Evolutionary conservation across 1,284 basidiomycete genomes (phyloP), one percentile per base, ranked within the genome.

Genomic region (Melanopsichium pennsylvanicum): DNA sequence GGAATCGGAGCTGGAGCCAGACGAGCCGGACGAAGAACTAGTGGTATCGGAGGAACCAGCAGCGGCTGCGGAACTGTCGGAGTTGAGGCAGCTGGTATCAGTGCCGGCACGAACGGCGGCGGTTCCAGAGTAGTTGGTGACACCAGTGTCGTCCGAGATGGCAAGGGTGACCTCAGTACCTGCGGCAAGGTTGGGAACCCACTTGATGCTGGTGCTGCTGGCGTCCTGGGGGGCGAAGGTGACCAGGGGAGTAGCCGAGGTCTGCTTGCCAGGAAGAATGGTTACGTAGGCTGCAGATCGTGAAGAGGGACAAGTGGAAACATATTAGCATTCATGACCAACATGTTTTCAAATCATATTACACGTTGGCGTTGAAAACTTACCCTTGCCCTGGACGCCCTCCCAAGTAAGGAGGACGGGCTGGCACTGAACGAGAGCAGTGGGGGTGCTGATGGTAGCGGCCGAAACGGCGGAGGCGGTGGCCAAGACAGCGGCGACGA

Each of bases 341-440:
- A 13, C 27, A n/a, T n/a, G n/a, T n/a, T n/a, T n/a, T n/a, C n/a
- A 32, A 11, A 15, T 13, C 29, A 15, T 21, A 10, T 19, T 16
- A 4, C 32, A 22, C 9, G 9, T 12, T 9, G 15, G 21, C 8
- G 6, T 31, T 15, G 25, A 29, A 18, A 10, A 68, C 64, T 54
- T 50, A 68, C 64, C 45, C 34, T 50, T 44, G 29, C 66, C 68
- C 39, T 50, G 45, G 36, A 56, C 63, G 26, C 56, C 57, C 11
- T 35, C n/a, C 70, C 70, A 76, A 36, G 40, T 44, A 38, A 76
- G 41, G 3, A 46, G 45, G 29, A 61, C 46, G 39, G 70, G 66
- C 57, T 67, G 67, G 55, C 74, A 76, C 58, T 73, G 57, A 35
- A 55, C 47, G 39, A 76, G 41, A 9, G 64, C 31, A 25, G 50